These are phyloP conservation scores for Trichoderma breve DNA, from an alignment of 2,329 filamentous ascomycete species.

Conservation along the genomic window DNA sequence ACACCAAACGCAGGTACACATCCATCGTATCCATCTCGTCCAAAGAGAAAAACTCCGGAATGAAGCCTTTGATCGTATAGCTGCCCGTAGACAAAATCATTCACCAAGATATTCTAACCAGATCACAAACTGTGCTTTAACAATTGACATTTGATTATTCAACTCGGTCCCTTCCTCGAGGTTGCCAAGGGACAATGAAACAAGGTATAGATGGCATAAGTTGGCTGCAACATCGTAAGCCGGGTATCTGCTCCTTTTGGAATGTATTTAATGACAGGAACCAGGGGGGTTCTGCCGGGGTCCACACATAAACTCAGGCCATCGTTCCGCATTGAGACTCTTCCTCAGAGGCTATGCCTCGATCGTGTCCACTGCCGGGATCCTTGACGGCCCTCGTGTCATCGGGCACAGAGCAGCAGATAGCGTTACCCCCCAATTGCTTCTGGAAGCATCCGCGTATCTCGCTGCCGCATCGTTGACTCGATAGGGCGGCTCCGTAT, in stretches of 20 bases:
- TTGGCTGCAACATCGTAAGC: neutral
- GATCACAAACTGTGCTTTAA: neutral
- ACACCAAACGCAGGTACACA: neutral
- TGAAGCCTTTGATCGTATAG: neutral
- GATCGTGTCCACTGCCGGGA: neutral
- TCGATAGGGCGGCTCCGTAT: neutral
- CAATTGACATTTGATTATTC: neutral
- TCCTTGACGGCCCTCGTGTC: neutral
- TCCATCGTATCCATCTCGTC: neutral
- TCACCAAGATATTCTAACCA: neutral
- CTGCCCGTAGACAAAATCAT: neutral
- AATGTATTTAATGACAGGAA: neutral
- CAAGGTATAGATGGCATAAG: neutral
- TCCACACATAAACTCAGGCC: neutral
- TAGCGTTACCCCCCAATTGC: neutral
- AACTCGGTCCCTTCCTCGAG: neutral
- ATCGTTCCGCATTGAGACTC: neutral
- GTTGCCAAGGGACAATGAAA: neutral
- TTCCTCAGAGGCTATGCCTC: neutral
- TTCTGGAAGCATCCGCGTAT: neutral
- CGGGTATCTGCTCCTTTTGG: neutral
- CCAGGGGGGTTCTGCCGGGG: neutral
- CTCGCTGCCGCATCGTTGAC: neutral
- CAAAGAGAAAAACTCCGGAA: neutral
- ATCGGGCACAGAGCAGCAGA: neutral